These are phyloP conservation scores for Oxytropis ochrocephala DNA, from an alignment of 306 rosid species.

Conservation along the genomic window DNA sequence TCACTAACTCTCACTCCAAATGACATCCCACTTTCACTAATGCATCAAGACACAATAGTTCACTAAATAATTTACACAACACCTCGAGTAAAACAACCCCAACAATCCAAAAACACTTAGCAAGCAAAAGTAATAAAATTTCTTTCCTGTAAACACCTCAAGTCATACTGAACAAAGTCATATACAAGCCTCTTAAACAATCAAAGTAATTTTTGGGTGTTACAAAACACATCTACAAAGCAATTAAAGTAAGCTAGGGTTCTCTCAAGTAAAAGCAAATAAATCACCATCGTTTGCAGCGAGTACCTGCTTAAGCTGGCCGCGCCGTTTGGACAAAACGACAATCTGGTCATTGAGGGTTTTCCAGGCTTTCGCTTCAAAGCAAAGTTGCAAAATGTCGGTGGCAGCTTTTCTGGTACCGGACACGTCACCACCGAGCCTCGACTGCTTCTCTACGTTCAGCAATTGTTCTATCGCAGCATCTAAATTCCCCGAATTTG, in stretches of 20 bases:
- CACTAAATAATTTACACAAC: too few relatives aligned
- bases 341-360: conserved; percentile 89
- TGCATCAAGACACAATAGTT: too few relatives aligned
- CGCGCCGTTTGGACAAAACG: conserved; percentile 85
- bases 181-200: too few relatives aligned
- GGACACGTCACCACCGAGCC: conserved; percentile 64
- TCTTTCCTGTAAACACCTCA: too few relatives aligned
- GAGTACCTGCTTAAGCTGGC: conserved; percentile 84
- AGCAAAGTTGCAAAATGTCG: conserved; percentile 79
- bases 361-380: conserved; percentile 77
- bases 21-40: too few relatives aligned
- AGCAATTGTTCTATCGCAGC: conserved; percentile 61
- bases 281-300: neutral
- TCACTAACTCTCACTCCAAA: too few relatives aligned
- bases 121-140: too few relatives aligned
- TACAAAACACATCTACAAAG: neutral
- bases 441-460: conserved; percentile 84
- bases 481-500: conserved; percentile 53
- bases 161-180: too few relatives aligned
- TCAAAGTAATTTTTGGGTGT: too few relatives aligned
- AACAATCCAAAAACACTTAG: too few relatives aligned
- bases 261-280: neutral
- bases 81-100: too few relatives aligned
- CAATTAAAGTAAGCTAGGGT: neutral
- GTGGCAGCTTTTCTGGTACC: conserved; percentile 80